These are phyloP conservation scores for Fusarium continuum DNA, from an alignment of 2,329 filamentous ascomycete genomes.

Conservation along the genomic window DNA sequence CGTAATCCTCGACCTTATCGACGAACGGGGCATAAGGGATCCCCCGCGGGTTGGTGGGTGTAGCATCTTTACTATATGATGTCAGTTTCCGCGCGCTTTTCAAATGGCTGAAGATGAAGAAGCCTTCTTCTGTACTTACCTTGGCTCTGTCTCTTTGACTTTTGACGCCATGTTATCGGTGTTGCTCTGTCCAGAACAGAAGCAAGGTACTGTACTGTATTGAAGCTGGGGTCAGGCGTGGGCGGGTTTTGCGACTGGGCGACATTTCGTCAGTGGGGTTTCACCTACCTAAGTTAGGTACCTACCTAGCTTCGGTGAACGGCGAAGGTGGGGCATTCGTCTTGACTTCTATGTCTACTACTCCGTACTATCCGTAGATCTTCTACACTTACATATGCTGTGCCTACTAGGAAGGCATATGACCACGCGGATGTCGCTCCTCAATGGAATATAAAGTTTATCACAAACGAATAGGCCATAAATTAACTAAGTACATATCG, in stretches of 20 bases:
- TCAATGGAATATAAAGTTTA: too few species aligned
- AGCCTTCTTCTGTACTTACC: constrained; percentile 42
- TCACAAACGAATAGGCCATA: too few species aligned
- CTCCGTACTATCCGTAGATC: too few species aligned
- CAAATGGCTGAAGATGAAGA: neutral
- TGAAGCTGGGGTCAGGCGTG: constrained; percentile 37
- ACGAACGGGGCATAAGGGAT: constrained; percentile 88
- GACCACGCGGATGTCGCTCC: too few species aligned
- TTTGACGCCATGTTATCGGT: constrained; percentile 52
- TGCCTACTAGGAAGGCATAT: too few species aligned
- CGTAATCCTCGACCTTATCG: constrained; percentile 89
- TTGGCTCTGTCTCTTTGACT: constrained; percentile 50
- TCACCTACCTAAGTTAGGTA: too few species aligned
- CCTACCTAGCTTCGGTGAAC: constrained; percentile 42
- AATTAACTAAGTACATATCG: too few species aligned
- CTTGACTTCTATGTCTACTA: neutral
- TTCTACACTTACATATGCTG: too few species aligned
- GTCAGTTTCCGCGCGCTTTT: constrained; percentile 22
- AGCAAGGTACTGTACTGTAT: constrained; percentile 33
- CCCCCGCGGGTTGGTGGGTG: constrained; percentile 79
- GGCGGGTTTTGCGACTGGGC: constrained; percentile 43
- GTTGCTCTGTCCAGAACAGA: constrained; percentile 32
- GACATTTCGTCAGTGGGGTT: constrained; percentile 46
- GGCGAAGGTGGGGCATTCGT: constrained; percentile 42
- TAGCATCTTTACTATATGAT: constrained; percentile 54